Evolutionary conservation across 139 green algal genomes (phyloP).

Genomic region (Pseudopediastrum boryanum): DNA sequence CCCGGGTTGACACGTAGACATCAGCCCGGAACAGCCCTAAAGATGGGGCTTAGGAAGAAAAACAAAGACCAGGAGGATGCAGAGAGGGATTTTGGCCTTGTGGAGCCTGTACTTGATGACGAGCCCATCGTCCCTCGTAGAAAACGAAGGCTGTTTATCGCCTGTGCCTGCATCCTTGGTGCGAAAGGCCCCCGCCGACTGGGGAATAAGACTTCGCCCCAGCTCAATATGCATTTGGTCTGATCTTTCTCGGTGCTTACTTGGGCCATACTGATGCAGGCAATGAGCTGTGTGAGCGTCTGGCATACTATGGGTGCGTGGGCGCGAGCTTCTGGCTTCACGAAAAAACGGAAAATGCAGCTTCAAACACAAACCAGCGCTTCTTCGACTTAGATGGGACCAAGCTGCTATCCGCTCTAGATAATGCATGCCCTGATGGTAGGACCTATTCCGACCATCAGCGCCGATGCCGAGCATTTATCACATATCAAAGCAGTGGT

Average conservation of each 20-base stretch:
- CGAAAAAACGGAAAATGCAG: neutral
- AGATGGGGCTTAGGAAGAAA: too few relatives aligned
- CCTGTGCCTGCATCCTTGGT: slow-evolving; percentile 36
- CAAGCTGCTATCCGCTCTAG: too few relatives aligned
- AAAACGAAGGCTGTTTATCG: neutral
- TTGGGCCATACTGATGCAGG: slow-evolving; percentile 35
- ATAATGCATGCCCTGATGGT: too few relatives aligned
- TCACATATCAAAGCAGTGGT: too few relatives aligned
- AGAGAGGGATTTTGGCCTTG: slow-evolving; percentile 19
- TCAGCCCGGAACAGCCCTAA: too few relatives aligned
- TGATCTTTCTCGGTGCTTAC: neutral
- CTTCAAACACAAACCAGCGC: neutral
- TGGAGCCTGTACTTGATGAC: neutral
- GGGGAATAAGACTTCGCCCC: neutral
- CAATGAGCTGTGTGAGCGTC: slow-evolving; percentile 85
- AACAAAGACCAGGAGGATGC: slow-evolving; percentile 2
- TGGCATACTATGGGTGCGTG: slow-evolving; percentile 75
- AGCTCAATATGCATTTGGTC: neutral
- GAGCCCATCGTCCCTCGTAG: slow-evolving; percentile 8
- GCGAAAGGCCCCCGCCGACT: neutral
- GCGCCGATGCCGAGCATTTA: too few relatives aligned
- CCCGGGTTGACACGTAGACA: too few relatives aligned
- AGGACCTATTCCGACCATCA: too few relatives aligned
- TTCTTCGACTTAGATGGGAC: too few relatives aligned
- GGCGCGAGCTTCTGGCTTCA: neutral